phyloP scores from a whole-genome alignment of 495 filamentous ascomycete genomes.

The Thermothielavioides terrestris region DNA sequence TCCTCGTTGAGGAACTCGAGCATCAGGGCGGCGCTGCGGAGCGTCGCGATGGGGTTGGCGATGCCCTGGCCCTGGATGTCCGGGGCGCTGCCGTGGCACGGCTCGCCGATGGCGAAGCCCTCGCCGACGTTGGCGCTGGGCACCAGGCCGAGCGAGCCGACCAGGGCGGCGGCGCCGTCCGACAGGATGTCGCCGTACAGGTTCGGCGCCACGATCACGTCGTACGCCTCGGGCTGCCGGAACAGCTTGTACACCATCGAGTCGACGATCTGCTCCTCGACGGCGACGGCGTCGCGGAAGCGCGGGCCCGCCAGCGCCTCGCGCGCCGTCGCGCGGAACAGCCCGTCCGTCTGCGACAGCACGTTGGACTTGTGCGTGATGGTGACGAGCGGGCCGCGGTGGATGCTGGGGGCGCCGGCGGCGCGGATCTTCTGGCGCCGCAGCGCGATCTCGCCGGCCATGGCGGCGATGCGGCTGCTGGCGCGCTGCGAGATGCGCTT shows the following conservation, averaged over 20 bases:
- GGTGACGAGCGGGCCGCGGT: conserved; percentile 69
- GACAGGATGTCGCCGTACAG: conserved; percentile 96
- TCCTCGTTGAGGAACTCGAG: conserved; percentile 88
- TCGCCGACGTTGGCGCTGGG: conserved; percentile 96
- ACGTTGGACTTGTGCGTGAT: conserved; percentile 99
- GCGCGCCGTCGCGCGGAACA: conserved; percentile 78
- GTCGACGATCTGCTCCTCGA: conserved; percentile 98
- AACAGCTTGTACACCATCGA: conserved; percentile 99
- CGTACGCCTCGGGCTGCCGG: conserved; percentile 86
- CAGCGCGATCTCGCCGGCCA: conserved; percentile 90
- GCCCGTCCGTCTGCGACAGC: conserved; percentile 88
- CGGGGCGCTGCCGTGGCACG: conserved; percentile 91
- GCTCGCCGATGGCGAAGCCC: conserved; percentile 92
- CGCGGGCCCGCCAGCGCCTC: conserved; percentile 55
- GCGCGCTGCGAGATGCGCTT: conserved; percentile 90
- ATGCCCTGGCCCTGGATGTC: conserved; percentile 91
- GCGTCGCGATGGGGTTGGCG: conserved; percentile 92
- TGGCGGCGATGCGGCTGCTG: conserved; percentile 72
- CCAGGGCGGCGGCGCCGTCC: conserved; percentile 89
- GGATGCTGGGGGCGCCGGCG: conserved; percentile 42
- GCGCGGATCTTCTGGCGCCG: conserved; percentile 70
- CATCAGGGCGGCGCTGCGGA: conserved; percentile 88
- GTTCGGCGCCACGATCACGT: conserved; percentile 97
- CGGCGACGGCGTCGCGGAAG: conserved; percentile 49
- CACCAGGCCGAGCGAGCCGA: conserved; percentile 88